phyloP scores from a whole-genome alignment of 352 stramenopile species.

The Globisporangium uncinulatum region DNA sequence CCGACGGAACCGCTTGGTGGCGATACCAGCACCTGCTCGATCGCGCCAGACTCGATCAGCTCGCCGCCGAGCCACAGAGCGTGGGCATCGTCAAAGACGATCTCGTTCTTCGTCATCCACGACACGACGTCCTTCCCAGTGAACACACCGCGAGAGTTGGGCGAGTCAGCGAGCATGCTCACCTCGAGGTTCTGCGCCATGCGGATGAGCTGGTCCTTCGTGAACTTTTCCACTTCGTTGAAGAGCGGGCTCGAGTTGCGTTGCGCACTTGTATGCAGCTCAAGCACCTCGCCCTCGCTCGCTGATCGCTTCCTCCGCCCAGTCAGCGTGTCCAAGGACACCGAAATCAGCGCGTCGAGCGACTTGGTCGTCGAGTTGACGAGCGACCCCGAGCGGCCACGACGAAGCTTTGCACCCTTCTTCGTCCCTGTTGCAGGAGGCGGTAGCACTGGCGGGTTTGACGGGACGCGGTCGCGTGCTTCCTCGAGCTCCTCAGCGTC shows the following conservation, averaged over 20 bases:
- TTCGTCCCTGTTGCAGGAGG: slow-evolving; percentile 23
- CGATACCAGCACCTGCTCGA: no score
- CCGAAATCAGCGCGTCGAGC: slow-evolving; percentile 64
- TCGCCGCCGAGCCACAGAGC: slow-evolving; percentile 73
- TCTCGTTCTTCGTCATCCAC: slow-evolving; percentile 79
- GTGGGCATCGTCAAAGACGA: slow-evolving; percentile 63
- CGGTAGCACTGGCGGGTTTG: slow-evolving; percentile 31
- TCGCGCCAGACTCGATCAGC: slow-evolving; percentile 52
- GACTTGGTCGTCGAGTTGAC: slow-evolving; percentile 62
- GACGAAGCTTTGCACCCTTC: slow-evolving; percentile 24
- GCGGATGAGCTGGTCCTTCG: slow-evolving; percentile 63
- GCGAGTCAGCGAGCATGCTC: slow-evolving; percentile 39
- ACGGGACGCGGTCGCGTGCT: slow-evolving; percentile 48
- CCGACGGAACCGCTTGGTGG: no score
- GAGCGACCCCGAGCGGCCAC: slow-evolving; percentile 51
- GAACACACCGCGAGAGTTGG: slow-evolving; percentile 40
- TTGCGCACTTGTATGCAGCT: slow-evolving; percentile 6
- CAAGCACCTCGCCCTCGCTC: slow-evolving; percentile 39
- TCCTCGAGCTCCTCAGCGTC: slow-evolving; percentile 33
- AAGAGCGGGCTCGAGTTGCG: slow-evolving; percentile 23
- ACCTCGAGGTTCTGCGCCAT: slow-evolving; percentile 75
- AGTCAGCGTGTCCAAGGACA: slow-evolving; percentile 40
- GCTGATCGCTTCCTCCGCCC: slow-evolving; percentile 42
- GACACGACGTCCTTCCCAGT: slow-evolving; percentile 51
- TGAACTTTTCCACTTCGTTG: slow-evolving; percentile 74